Base-by-base conservation (phyloP, 495 filamentous ascomycete genomes). In the Xanthoparmelia taractica region DNA sequence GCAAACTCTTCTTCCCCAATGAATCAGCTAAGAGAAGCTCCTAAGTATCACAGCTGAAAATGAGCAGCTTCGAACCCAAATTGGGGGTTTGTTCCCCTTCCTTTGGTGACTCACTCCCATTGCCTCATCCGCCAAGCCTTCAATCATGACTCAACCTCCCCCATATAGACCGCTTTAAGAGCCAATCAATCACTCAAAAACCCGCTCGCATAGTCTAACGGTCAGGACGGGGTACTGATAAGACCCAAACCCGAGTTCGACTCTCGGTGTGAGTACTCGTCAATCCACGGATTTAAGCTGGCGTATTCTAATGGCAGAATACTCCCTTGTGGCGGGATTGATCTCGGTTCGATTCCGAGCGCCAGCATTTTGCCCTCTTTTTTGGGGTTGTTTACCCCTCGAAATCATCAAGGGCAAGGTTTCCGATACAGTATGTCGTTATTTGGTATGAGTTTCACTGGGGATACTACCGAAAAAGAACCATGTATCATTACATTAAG, bases 1-100 rank as follows among this genome's bases (percentile, higher is more conserved):
- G 86, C 13, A 79, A 79, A 48, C 74, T 95, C 23, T 76, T 96
- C 54, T 63, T 63, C 40, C 40, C 64, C 33, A 57, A 20, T 40
- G 20, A 25, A 33, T 34, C 50, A 8, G 13, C 2, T 52, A 27
- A 5, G 5, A 2, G 2, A 52, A 15, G 15, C 27, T 8, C 17
- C 15, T 15, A 0, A 52, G 0, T 10, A 13, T 27, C 11, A 48
- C 10, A 5, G 7, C 23, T 15, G 15, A 27, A 13, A 13, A n/a
- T 1, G 17, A 48, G 23, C 45, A 27, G 10, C 23, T 8, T 27
- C 23, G 41, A 45, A 8, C 1, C 8, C 2, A 20, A n/a, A 45
- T n/a, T 8, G 1, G 6, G 4, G 2, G 18, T 23, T n/a, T n/a
- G n/a, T n/a, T n/a, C n/a, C n/a, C n/a, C n/a, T n/a, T n/a, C n/a